Evolutionary conservation across 495 filamentous ascomycete species (phyloP), one percentile per base, ranked within the genome.

Genomic region (Penicillium samsonianum): DNA sequence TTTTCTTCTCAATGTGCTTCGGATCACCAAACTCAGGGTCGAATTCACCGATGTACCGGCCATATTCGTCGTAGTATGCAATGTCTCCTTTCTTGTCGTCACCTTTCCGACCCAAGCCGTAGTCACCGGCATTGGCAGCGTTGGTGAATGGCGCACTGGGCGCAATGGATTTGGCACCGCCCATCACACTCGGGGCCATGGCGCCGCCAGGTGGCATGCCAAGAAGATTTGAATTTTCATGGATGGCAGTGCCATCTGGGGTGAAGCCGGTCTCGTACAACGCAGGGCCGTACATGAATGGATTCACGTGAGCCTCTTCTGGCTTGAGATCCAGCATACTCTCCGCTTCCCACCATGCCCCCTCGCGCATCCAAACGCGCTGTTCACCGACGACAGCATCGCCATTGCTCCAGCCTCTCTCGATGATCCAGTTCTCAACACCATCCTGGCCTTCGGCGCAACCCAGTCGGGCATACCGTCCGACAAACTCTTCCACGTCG

Each of bases 351-450:
- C 94, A 96, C 94, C 94, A 98, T 10, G 91, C 86, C 47, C 77
- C 84, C 68, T 98, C 94, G 41, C 94, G 81, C 80, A 97, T 92
- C 94, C 94, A 98, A 37, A 98, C 87, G 5, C 94, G 86, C 69
- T 96, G 90, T 37, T 85, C 83, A 52, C 94, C 94, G 41, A 98
- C 79, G 20, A 95, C 84, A 3, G 97, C 93, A 67, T 98, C 95
- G 26, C 94, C 94, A 65, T 98, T 98, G 72, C 90, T 96, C 94
- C 94, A 98, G 2, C 94, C 95, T 42, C 94, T 85, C 71, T 98
- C 92, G 42, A 97, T 80, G 49, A 96, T 81, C 94, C 94, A 98
- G 69, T 84, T 96, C 62, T 98, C 91, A 47, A 97, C 90, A 47
- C 95, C 95, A 64, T 98, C 94, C 42, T 85, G 82, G 47, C 95